A percentile compares a stretch with the other conserved stretches of the same genome.
Evolutionary conservation across 352 stramenopile genomes (phyloP).

Genomic region (Globisporangium solare): DNA sequence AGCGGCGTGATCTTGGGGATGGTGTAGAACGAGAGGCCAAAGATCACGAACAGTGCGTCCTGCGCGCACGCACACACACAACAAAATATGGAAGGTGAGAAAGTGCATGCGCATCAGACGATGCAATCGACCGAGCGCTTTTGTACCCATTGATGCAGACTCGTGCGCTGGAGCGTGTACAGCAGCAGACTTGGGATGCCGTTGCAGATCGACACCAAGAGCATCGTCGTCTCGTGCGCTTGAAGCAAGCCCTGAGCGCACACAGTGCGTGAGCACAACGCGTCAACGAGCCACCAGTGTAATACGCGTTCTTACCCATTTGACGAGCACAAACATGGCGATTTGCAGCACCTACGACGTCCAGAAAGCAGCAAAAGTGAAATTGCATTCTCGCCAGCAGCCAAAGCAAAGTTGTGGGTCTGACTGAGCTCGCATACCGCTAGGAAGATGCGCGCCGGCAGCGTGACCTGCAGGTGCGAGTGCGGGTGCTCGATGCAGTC

Average conservation of each 20-base stretch:
- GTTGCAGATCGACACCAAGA: slow-evolving; percentile 68
- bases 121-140: no score
- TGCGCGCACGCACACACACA: slow-evolving; percentile 13
- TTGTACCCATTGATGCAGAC: slow-evolving; percentile 75
- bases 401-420: background rate
- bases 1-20: slow-evolving; percentile 82
- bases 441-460: slow-evolving; percentile 64
- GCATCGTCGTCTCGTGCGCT: slow-evolving; percentile 65
- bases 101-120: no score
- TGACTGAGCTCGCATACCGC: slow-evolving; percentile 19
- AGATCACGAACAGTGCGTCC: slow-evolving; percentile 81
- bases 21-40: slow-evolving; percentile 82
- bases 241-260: slow-evolving; percentile 45
- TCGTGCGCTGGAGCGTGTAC: slow-evolving; percentile 62
- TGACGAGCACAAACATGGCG: slow-evolving; percentile 71
- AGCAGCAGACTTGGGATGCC: slow-evolving; percentile 65
- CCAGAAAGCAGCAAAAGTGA: no score
- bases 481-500: slow-evolving; percentile 67
- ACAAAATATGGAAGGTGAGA: background rate
- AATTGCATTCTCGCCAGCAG: background rate
- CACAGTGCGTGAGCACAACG: background rate
- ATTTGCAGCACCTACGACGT: slow-evolving; percentile 55
- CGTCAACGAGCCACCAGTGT: no score
- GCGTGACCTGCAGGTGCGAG: slow-evolving; percentile 64
- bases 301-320: slow-evolving; percentile 30